These are phyloP conservation scores for Monotropa hypopitys DNA, from an alignment of 179 eudicot genomes.

Conservation along the genomic window DNA sequence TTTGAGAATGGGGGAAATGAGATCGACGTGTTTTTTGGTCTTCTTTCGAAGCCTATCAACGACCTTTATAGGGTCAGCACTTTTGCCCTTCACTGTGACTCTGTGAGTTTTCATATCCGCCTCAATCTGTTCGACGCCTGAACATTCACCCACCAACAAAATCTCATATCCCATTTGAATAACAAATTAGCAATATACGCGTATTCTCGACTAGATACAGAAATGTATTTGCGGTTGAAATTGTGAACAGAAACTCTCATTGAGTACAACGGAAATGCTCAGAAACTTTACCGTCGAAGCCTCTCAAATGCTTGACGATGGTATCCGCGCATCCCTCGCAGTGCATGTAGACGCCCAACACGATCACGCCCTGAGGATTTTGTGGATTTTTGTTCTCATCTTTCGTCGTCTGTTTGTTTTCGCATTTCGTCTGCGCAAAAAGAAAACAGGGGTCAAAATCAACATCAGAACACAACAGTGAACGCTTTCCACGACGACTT, in stretches of 20 bases:
- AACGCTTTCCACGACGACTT: not conserved
- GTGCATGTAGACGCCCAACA: constrained; percentile 29
- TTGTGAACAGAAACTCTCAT: not conserved
- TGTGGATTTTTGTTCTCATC: not conserved
- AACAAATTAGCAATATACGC: not conserved
- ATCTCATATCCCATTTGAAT: not conserved
- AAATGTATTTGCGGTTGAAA: not conserved
- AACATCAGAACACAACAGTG: not conserved
- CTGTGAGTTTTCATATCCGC: constrained; percentile 29
- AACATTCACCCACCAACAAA: not conserved
- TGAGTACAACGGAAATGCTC: not conserved
- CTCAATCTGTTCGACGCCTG: constrained; percentile 42
- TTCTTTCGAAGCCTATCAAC: constrained; percentile 34
- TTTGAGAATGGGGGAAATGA: constrained; percentile 34
- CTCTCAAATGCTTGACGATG: constrained; percentile 18
- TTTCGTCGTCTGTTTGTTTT: not conserved
- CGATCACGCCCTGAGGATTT: constrained; percentile 14
- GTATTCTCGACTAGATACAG: not conserved
- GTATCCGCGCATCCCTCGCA: constrained; percentile 29
- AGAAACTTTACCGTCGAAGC: constrained; percentile 24
- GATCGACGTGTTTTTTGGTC: constrained; percentile 29
- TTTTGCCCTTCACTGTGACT: constrained; percentile 37
- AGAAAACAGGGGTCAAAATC: not conserved
- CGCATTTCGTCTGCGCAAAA: too few relatives aligned
- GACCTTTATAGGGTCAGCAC: constrained; percentile 41